Conservation (phyloP, 2,329 filamentous ascomycete species). For the Neonectria coccinea region DNA sequence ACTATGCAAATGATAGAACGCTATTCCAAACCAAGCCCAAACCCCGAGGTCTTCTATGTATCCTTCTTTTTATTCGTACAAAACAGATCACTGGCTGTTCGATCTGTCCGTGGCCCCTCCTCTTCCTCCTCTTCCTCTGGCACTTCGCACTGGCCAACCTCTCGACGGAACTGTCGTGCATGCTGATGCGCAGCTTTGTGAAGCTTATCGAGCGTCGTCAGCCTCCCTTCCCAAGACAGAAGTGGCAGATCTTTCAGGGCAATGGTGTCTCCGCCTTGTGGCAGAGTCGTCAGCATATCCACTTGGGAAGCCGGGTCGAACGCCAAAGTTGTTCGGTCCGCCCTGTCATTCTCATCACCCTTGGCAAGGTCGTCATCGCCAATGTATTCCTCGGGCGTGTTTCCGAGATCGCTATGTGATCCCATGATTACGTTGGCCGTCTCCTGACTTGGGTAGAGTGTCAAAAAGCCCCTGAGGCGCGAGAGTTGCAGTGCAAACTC, state of each 20-base stretch:
- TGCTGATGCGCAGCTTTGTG: conserved; percentile 63
- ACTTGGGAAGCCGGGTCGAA: conserved; percentile 58
- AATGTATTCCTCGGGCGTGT: conserved; percentile 76
- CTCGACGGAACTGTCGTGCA: conserved; percentile 67
- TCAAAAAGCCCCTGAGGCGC: conserved; percentile 79
- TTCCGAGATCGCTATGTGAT: conserved; percentile 80
- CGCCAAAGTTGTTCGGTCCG: conserved; percentile 40
- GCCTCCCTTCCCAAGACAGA: conserved; percentile 72
- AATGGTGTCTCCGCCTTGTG: conserved; percentile 57
- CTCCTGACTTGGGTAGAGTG: conserved; percentile 78
- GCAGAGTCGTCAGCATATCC: conserved; percentile 62
- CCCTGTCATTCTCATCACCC: conserved; percentile 46
- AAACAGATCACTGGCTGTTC: conserved; percentile 71
- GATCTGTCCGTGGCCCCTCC: conserved; percentile 40
- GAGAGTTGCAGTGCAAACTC: conserved; percentile 83
- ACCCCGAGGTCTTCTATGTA: conserved; percentile 33
- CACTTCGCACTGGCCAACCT: conserved; percentile 74
- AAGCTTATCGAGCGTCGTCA: conserved; percentile 55
- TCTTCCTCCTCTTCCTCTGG: conserved; percentile 36
- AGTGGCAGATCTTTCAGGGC: conserved; percentile 65
- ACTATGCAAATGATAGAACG: conserved; percentile 18
- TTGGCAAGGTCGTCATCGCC: conserved; percentile 41
- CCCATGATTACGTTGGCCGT: conserved; percentile 71
- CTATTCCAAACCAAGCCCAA: conserved; percentile 19
- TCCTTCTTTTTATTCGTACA: conserved; percentile 58